Evolutionary conservation across 768 basidiomycete species (phyloP).

Genomic region (Trichaptum fuscoviolaceum): DNA sequence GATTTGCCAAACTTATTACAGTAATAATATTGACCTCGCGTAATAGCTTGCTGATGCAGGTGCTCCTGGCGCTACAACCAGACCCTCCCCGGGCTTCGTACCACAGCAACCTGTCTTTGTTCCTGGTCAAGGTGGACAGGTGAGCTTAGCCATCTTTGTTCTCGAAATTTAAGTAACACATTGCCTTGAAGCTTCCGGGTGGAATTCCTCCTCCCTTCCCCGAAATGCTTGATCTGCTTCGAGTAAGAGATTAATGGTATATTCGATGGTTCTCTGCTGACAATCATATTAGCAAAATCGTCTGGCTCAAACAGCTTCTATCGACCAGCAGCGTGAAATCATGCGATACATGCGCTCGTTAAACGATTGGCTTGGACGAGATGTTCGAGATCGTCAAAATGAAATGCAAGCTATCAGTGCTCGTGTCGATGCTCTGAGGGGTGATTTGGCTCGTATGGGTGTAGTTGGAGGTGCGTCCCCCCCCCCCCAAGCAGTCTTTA

Average conservation of each 20-base stretch:
- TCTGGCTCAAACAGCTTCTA: slow-evolving; percentile 63
- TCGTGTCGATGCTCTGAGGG: slow-evolving; percentile 46
- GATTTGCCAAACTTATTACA: background rate
- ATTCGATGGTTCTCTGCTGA: slow-evolving; percentile 4
- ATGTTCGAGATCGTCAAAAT: slow-evolving; percentile 72
- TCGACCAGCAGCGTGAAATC: slow-evolving; percentile 74
- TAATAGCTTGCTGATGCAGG: background rate
- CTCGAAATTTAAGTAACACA: too few species aligned
- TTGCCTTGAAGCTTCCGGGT: background rate
- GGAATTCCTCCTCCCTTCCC: slow-evolving; percentile 45
- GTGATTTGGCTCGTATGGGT: slow-evolving; percentile 40
- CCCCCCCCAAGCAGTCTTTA: slow-evolving; percentile 29
- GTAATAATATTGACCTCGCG: background rate
- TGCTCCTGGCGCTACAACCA: background rate
- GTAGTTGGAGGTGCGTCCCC: slow-evolving; percentile 34
- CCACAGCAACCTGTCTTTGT: background rate
- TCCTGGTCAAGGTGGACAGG: background rate
- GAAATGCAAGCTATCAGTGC: slow-evolving; percentile 64
- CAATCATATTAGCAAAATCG: slow-evolving; percentile 58
- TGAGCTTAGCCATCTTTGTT: background rate
- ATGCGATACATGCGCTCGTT: slow-evolving; percentile 74
- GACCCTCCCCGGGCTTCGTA: background rate
- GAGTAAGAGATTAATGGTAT: slow-evolving; percentile 37
- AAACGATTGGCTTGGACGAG: slow-evolving; percentile 75
- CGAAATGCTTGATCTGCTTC: slow-evolving; percentile 61